Evolutionary conservation across 2,329 filamentous ascomycete species (phyloP).

Genomic region (Nemania diffusa): DNA sequence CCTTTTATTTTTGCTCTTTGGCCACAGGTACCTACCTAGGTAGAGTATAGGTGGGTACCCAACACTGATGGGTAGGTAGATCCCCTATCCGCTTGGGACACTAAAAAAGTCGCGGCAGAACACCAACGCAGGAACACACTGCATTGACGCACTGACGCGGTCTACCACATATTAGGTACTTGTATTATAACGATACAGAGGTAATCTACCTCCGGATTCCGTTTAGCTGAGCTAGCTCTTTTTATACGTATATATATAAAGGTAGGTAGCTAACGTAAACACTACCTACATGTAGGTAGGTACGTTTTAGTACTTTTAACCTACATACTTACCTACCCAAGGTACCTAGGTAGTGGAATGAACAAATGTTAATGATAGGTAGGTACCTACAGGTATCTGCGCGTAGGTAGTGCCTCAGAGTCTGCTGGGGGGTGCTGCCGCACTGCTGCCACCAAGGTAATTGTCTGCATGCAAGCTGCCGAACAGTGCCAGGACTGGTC

Average conservation of each 20-base stretch:
- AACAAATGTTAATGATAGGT: too few relatives aligned
- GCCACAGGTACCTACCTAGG: background rate
- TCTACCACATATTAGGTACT: constrained; percentile 4
- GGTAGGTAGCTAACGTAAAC: constrained; percentile 1
- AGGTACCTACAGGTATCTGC: too few relatives aligned
- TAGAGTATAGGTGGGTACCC: background rate
- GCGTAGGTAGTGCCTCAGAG: too few relatives aligned
- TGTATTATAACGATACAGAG: too few relatives aligned
- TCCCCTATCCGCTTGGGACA: constrained; percentile 35
- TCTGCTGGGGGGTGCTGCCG: too few relatives aligned
- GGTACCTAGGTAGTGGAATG: too few relatives aligned
- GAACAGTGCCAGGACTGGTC: background rate
- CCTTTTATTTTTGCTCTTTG: background rate
- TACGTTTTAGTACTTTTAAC: too few relatives aligned
- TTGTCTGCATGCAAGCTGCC: constrained; percentile 6
- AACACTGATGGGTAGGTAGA: background rate
- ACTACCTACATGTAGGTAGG: too few relatives aligned
- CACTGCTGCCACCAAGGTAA: too few relatives aligned
- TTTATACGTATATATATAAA: too few relatives aligned
- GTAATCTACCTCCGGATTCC: background rate
- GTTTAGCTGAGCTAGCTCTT: too few relatives aligned
- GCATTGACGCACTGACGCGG: constrained; percentile 26
- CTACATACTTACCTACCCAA: too few relatives aligned
- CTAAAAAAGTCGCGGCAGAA: constrained; percentile 36
- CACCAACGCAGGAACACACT: constrained; percentile 39